Conservation (phyloP, 108 stramenopile genomes). For the Cyclotella kingstonii region DNA sequence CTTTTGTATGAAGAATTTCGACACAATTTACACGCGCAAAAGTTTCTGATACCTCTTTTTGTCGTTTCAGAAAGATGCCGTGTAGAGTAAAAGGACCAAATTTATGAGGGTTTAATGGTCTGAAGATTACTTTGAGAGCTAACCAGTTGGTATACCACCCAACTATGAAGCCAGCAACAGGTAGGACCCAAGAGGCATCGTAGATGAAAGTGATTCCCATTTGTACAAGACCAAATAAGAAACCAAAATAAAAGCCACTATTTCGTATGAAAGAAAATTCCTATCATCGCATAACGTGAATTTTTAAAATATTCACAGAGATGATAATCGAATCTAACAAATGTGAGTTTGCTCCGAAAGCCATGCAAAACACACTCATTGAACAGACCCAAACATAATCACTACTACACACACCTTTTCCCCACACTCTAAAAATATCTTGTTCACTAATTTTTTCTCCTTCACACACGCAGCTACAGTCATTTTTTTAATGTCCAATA, state of each 20-base stretch:
- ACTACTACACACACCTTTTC: conserved; percentile 46
- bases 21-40: conserved; percentile 71
- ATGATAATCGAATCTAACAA: neutral
- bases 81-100: conserved; percentile 65
- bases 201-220: conserved; percentile 76
- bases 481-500: conserved; percentile 90
- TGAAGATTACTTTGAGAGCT: conserved; percentile 83
- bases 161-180: conserved; percentile 78
- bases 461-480: conserved; percentile 77
- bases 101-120: conserved; percentile 76
- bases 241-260: conserved; percentile 85
- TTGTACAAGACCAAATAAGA: conserved; percentile 83
- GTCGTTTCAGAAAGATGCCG: conserved; percentile 87
- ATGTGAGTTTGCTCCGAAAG: too few species aligned
- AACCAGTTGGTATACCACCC: conserved; percentile 88
- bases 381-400: neutral
- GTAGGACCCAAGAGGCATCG: conserved; percentile 82
- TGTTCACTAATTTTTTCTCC: conserved; percentile 85
- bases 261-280: conserved; percentile 66
- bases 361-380: too few species aligned
- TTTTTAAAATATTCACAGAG: neutral
- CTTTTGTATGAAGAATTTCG: conserved; percentile 63
- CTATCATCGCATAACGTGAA: neutral
- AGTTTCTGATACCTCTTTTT: conserved; percentile 81
- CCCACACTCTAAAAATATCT: conserved; percentile 91